Percentiles rank a stretch among this genome's conserved stretches.
phyloP scores from a whole-genome alignment of 345 rosid species.

The Xanthoceras sorbifolium region DNA sequence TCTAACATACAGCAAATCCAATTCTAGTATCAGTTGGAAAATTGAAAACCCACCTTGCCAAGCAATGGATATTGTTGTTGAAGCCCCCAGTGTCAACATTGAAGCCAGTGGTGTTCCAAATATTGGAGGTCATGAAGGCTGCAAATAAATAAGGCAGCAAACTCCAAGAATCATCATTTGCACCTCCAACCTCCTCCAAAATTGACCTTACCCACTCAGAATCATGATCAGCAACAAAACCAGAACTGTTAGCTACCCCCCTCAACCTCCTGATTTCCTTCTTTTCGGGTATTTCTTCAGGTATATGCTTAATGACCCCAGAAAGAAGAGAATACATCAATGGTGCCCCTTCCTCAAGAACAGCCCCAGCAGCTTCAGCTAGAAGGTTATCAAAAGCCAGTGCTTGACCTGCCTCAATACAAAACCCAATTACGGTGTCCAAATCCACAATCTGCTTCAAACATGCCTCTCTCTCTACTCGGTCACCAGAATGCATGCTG shows the following conservation, averaged over 20 bases:
- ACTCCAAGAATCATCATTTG: slow-evolving; percentile 92
- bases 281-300: slow-evolving; percentile 84
- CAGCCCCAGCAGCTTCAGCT: slow-evolving; percentile 89
- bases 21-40: background rate
- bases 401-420: slow-evolving; percentile 97
- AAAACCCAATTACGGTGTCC: slow-evolving; percentile 91
- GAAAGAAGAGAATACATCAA: slow-evolving; percentile 78
- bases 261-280: slow-evolving; percentile 82
- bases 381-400: slow-evolving; percentile 89
- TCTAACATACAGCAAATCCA: background rate
- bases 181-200: slow-evolving; percentile 91
- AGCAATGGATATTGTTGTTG: slow-evolving; percentile 90
- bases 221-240: slow-evolving; percentile 73
- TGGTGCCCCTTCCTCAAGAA: slow-evolving; percentile 86
- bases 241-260: slow-evolving; percentile 68
- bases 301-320: slow-evolving; percentile 78
- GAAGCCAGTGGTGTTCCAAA: slow-evolving; percentile 91
- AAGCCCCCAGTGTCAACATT: slow-evolving; percentile 94
- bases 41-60: slow-evolving; percentile 69
- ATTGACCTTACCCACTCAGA: slow-evolving; percentile 94
- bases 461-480: slow-evolving; percentile 77
- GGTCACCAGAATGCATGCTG: slow-evolving; percentile 95
- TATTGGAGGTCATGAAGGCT: slow-evolving; percentile 80
- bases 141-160: slow-evolving; percentile 91
- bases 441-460: slow-evolving; percentile 87